phyloP scores from a whole-genome alignment of 805 yeast species.

The Torulaspora maleeae region DNA sequence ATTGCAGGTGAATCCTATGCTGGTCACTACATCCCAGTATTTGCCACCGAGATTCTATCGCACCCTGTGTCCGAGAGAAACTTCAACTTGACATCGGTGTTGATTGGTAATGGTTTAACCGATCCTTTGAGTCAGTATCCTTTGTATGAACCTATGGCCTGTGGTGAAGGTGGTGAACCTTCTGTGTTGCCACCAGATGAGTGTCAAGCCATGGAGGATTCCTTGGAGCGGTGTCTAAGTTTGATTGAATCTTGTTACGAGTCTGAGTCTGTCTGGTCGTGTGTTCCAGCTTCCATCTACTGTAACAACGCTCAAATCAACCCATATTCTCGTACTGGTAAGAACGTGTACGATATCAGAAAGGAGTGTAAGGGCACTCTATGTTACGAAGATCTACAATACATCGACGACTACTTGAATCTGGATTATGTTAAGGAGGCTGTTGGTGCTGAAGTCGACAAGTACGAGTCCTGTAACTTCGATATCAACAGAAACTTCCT shows the following conservation, averaged over 20 bases:
- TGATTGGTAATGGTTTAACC: conserved; percentile 89
- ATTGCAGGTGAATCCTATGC: conserved; percentile 93
- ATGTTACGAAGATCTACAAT: conserved; percentile 77
- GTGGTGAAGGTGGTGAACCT: conserved; percentile 85
- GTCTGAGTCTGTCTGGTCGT: conserved; percentile 68
- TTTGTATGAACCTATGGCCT: conserved; percentile 87
- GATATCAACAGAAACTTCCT: conserved; percentile 75
- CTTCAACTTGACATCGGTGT: conserved; percentile 66
- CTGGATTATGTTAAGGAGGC: conserved; percentile 68
- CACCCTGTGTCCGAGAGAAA: conserved; percentile 51
- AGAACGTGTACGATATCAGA: conserved; percentile 88
- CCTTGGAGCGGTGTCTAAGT: conserved; percentile 71
- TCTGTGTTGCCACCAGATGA: conserved; percentile 73
- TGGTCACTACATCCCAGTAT: conserved; percentile 89
- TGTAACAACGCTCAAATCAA: conserved; percentile 82
- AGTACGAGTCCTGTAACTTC: conserved; percentile 69
- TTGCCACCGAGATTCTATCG: conserved; percentile 72
- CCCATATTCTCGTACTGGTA: conserved; percentile 79
- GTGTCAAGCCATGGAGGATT: conserved; percentile 63
- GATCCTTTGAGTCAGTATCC: conserved; percentile 78
- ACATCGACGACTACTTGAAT: conserved; percentile 76
- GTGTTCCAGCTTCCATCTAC: conserved; percentile 88
- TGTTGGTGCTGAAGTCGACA: conserved; percentile 85
- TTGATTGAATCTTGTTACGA: conserved; percentile 77
- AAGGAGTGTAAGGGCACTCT: conserved; percentile 65